Base-by-base conservation (phyloP, 345 rosid genomes). In the Noccaea bulbosa region DNA sequence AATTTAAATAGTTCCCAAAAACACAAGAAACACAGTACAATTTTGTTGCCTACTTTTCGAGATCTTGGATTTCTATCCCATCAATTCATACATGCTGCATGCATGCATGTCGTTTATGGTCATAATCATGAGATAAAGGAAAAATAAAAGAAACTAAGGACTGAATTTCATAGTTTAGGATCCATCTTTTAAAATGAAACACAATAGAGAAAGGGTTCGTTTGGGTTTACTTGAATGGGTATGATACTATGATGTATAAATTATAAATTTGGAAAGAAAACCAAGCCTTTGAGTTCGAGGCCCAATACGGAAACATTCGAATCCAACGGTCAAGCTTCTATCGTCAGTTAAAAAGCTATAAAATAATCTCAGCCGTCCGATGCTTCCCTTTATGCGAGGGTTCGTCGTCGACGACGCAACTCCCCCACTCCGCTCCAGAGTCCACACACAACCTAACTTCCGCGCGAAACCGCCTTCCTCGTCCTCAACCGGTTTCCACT, bases 271-370 rank as follows among this genome's bases (percentile, higher is more conserved):
- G 5, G 5, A 2, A 27, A 52, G 39, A 60, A 20, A 27, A 41
- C 0, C 35, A 6, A 40, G 76, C 64, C 69, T 54, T 46, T 39
- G 10, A 65, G 67, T 54, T 46, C 30, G 10, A 65, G 67, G 77
- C 71, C 77, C 77, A 73, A 48, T 57, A 5, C 0, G 10, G 8
- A 12, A 20, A 33, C 51, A 47, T 2, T 10, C 11, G 6, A 47
- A 73, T 73, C 77, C 71, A 65, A 73, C 71, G 71, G 66, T 48
- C 44, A 46, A 15, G 22, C 43, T 63, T 38, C 30, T 9, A 2
- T 43, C 55, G 5, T 44, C 10, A 24, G 5, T 12, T 12, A n/a
- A 35, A 22, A 27, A 33, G 8, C 0, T 11, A 51, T 33, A 61
- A 60, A 47, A 1, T 7, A 72, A 22, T 52, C 51, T 65, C 51